Conservation (phyloP, 2,329 filamentous ascomycete species). For the Pseudophaeomoniella oleicola region DNA sequence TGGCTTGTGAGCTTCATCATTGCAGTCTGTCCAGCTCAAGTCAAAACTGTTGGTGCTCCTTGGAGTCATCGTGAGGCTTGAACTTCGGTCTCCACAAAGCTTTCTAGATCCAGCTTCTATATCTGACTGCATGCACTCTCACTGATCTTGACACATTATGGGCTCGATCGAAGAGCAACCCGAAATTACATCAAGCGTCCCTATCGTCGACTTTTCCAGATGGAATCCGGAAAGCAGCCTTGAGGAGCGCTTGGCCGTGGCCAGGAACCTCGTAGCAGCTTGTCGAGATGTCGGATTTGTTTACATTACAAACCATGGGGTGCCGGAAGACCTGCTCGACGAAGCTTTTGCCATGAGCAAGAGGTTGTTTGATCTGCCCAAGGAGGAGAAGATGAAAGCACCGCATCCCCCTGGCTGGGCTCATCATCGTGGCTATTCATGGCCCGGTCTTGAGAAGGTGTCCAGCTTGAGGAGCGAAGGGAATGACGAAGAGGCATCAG, state of each 20-base stretch:
- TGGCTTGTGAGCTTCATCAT: too few species aligned
- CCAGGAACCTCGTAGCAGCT: constrained; percentile 24
- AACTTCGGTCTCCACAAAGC: too few species aligned
- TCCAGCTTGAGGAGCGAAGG: constrained; percentile 25
- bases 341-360: constrained; percentile 30
- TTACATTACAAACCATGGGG: constrained; percentile 33
- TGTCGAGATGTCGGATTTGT: constrained; percentile 32
- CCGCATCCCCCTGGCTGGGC: constrained; percentile 33
- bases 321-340: constrained; percentile 22
- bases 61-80: too few species aligned
- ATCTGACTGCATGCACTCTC: too few species aligned
- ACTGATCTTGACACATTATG: too few species aligned
- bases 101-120: too few species aligned
- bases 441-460: constrained; percentile 39
- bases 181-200: too few species aligned
- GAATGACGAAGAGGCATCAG: constrained; percentile 23
- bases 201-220: constrained; percentile 23
- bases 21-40: too few species aligned
- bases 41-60: too few species aligned
- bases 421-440: constrained; percentile 41
- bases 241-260: constrained; percentile 17
- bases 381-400: constrained; percentile 32
- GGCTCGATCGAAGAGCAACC: too few species aligned
- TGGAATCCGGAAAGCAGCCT: constrained; percentile 17
- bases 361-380: constrained; percentile 28